Percentiles rank a stretch among this genome's conserved stretches.
Evolutionary conservation across 2,329 filamentous ascomycete genomes (phyloP).

Genomic region (Calonectria pseudoturangicola): DNA sequence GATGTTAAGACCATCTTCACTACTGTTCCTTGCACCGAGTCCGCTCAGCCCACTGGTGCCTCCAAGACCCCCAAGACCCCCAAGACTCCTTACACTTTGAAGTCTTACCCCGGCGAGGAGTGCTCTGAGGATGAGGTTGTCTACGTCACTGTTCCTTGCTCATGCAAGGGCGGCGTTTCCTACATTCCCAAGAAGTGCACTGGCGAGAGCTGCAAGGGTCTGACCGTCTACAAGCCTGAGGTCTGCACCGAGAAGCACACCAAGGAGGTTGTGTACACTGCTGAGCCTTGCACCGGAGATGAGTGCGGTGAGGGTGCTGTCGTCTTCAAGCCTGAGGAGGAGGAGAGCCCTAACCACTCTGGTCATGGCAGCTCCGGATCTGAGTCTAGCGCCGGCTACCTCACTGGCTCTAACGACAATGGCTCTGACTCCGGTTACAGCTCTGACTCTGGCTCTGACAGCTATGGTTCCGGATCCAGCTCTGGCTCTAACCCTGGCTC

Average conservation of each 20-base stretch:
- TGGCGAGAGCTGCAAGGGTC: neutral
- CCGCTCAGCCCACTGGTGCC: neutral
- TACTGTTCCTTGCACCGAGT: neutral
- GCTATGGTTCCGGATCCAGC: neutral
- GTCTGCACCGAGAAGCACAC: neutral
- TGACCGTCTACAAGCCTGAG: conserved; percentile 8
- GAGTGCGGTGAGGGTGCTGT: conserved; percentile 4
- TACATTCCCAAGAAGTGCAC: conserved; percentile 2
- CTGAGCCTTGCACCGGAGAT: neutral
- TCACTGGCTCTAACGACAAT: neutral
- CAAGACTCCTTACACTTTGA: neutral
- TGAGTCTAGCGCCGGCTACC: neutral
- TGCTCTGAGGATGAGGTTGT: conserved; percentile 4
- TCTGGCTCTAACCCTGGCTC: neutral
- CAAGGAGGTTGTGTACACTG: neutral
- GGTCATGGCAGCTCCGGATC: neutral
- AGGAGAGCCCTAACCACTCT: neutral
- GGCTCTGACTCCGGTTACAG: neutral
- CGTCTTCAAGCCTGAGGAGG: neutral
- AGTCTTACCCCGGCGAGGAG: neutral
- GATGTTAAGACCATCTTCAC: conserved; percentile 11
- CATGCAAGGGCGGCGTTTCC: conserved; percentile 1
- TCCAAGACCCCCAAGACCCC: neutral
- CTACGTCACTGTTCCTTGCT: neutral
- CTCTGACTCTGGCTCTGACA: neutral